Conservation (phyloP, 306 rosid species). For the Trifolium repens region DNA sequence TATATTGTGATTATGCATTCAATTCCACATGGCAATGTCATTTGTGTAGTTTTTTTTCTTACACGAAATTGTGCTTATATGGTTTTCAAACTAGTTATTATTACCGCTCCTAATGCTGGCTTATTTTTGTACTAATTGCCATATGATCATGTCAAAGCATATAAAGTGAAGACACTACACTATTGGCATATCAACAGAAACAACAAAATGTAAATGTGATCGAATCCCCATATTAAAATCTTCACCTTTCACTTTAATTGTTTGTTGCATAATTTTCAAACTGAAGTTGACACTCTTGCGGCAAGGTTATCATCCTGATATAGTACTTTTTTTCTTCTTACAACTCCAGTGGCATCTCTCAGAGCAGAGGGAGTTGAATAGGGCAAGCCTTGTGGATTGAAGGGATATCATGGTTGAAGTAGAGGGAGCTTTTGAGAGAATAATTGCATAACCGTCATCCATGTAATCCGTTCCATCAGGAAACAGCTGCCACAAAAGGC, state of each 20-base stretch:
- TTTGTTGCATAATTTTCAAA: conserved; percentile 25
- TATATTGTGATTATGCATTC: conserved; percentile 28
- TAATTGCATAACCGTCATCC: conserved; percentile 95
- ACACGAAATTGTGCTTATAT: background rate
- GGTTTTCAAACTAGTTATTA: background rate
- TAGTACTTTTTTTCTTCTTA: conserved; percentile 57
- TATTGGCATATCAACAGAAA: conserved; percentile 32
- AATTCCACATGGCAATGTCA: conserved; percentile 20
- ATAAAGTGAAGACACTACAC: background rate
- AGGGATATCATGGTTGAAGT: conserved; percentile 71
- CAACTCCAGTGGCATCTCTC: conserved; percentile 88
- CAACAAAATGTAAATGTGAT: conserved; percentile 22
- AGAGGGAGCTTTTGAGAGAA: conserved; percentile 74
- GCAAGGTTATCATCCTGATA: conserved; percentile 36
- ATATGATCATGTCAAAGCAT: conserved; percentile 26
- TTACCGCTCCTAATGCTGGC: conserved; percentile 28
- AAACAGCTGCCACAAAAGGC: conserved; percentile 90
- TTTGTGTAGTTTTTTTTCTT: conserved; percentile 16
- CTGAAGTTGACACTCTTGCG: conserved; percentile 31
- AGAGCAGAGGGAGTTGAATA: conserved; percentile 79
- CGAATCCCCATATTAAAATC: background rate
- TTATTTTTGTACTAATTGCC: conserved; percentile 38
- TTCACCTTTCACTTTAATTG: conserved; percentile 27
- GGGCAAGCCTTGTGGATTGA: conserved; percentile 75
- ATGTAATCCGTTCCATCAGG: conserved; percentile 96